A percentile compares a stretch with the other conserved stretches of the same genome.
Evolutionary conservation across 2,329 filamentous ascomycete genomes (phyloP).

Genomic region (Clonostachys sp.): DNA sequence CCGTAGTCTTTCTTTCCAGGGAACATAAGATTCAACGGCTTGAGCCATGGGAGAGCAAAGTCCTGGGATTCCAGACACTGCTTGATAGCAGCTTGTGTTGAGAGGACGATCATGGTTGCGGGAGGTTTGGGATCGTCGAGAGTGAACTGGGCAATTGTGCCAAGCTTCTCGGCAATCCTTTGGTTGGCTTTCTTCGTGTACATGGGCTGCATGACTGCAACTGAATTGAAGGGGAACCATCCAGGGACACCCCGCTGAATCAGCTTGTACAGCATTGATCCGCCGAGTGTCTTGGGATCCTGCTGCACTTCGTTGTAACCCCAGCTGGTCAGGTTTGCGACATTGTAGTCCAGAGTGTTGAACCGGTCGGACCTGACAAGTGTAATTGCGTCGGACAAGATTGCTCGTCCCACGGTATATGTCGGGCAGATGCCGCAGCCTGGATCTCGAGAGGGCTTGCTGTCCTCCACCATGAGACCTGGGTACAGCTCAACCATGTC

Average conservation of each 20-base stretch:
- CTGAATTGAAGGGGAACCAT: constrained; percentile 35
- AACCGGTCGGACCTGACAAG: constrained; percentile 57
- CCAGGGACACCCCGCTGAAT: constrained; percentile 37
- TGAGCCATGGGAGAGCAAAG: constrained; percentile 26
- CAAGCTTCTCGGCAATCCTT: constrained; percentile 28
- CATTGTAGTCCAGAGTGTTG: constrained; percentile 45
- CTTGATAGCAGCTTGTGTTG: constrained; percentile 17
- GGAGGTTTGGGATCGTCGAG: constrained; percentile 27
- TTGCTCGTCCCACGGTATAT: constrained; percentile 48
- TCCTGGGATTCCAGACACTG: constrained; percentile 22
- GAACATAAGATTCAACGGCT: constrained; percentile 21
- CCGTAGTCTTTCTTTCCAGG: constrained; percentile 26
- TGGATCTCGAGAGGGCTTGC: constrained; percentile 43
- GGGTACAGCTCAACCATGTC: constrained; percentile 68
- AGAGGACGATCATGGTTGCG: constrained; percentile 16
- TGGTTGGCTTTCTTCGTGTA: constrained; percentile 35
- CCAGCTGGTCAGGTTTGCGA: constrained; percentile 34
- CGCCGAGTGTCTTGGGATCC: constrained; percentile 29
- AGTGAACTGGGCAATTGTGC: constrained; percentile 25
- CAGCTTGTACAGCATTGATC: constrained; percentile 39
- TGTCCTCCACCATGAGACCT: constrained; percentile 58
- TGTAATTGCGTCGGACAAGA: constrained; percentile 55
- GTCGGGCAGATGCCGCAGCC: constrained; percentile 47
- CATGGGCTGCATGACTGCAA: constrained; percentile 39
- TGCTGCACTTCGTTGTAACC: constrained; percentile 29